Percentiles rank a stretch among this genome's conserved stretches.
These are phyloP conservation scores for Dentipellis fragilis DNA, from an alignment of 768 basidiomycete genomes.

Conservation along the genomic window DNA sequence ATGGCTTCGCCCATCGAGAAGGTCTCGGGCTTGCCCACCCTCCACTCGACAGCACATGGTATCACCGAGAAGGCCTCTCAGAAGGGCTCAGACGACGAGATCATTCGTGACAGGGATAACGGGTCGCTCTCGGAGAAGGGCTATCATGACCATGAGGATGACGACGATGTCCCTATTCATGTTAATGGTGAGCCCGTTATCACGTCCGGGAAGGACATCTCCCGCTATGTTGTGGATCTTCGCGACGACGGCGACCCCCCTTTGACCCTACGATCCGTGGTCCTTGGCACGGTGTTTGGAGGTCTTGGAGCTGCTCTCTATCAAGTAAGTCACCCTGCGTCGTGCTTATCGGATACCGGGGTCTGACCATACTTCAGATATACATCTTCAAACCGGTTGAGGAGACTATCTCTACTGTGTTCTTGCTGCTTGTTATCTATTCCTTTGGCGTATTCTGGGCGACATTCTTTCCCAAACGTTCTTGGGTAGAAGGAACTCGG, in stretches of 20 bases:
- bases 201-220: constrained; percentile 36
- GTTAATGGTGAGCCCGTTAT: constrained; percentile 19
- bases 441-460: constrained; percentile 43
- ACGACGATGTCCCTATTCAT: neutral
- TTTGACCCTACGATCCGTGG: constrained; percentile 44
- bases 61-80: constrained; percentile 1
- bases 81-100: neutral
- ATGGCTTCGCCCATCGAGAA: no score
- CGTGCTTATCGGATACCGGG: neutral
- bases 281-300: constrained; percentile 47
- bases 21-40: neutral
- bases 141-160: neutral
- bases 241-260: constrained; percentile 49
- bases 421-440: constrained; percentile 45
- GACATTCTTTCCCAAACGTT: constrained; percentile 30
- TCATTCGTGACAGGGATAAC: neutral
- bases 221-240: constrained; percentile 42
- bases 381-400: constrained; percentile 51
- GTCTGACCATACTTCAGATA: constrained; percentile 27
- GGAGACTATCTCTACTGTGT: constrained; percentile 42
- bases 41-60: neutral
- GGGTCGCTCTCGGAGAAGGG: neutral
- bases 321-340: constrained; percentile 29
- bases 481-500: constrained; percentile 35
- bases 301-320: constrained; percentile 48